Percentiles rank a stretch among this genome's conserved stretches.
Conservation (phyloP, 305 asterid genomes). For the Fraxinus paxiana region DNA sequence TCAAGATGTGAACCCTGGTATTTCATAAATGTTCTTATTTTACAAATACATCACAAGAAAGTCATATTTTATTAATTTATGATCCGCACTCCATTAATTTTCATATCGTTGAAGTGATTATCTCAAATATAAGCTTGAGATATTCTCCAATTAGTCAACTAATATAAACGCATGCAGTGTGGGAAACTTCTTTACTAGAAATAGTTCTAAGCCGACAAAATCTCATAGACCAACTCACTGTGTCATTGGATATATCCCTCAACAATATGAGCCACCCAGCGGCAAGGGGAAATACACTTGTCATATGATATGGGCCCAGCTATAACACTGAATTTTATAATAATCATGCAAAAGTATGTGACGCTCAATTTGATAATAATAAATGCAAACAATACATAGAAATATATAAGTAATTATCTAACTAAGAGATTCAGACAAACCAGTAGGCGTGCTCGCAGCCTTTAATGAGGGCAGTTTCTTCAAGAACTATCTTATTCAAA, state of each 20-base stretch:
- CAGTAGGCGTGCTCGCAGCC: conserved; percentile 97
- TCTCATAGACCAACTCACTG: not conserved
- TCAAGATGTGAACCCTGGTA: not conserved
- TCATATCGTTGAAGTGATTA: not conserved
- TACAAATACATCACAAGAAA: not conserved
- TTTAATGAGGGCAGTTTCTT: conserved; percentile 82
- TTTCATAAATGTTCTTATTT: not conserved
- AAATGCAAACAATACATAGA: not conserved
- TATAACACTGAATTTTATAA: not conserved
- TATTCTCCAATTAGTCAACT: conserved; percentile 6
- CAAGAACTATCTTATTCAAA: conserved; percentile 55
- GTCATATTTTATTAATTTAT: not conserved
- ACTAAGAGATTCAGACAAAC: conserved; percentile 46
- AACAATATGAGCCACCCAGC: not conserved
- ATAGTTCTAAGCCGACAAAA: not conserved
- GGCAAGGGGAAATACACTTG: not conserved
- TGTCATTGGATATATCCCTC: conserved; percentile 10
- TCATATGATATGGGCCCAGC: not conserved
- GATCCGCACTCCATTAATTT: not conserved
- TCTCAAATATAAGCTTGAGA: not conserved
- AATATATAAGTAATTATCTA: not conserved
- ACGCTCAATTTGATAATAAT: not conserved
- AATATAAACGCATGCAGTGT: not conserved
- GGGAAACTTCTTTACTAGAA: not conserved
- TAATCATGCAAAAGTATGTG: not conserved